Evolutionary conservation across 192 early-diverging fungal genomes (phyloP).

Genomic region (Coemansia sp.): DNA sequence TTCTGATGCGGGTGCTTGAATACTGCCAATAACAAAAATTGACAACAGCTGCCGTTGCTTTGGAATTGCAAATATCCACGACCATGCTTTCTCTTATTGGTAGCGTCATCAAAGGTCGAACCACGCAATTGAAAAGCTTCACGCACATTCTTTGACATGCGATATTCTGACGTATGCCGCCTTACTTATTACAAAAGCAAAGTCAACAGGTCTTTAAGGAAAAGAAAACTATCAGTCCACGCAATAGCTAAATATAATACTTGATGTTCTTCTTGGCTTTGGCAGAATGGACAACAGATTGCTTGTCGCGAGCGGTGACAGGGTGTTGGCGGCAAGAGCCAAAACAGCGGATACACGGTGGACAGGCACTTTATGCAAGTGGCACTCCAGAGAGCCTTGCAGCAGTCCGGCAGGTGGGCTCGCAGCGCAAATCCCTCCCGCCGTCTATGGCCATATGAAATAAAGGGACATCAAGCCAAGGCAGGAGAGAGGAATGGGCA

Average conservation of each 20-base stretch:
- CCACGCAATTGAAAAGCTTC: neutral
- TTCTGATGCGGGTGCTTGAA: neutral
- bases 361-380: slow-evolving; percentile 1
- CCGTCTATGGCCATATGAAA: neutral
- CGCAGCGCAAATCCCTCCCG: neutral
- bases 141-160: too few relatives aligned
- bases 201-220: too few relatives aligned
- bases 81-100: neutral
- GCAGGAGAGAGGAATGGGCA: neutral
- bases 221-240: too few relatives aligned
- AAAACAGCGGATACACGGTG: neutral
- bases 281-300: too few relatives aligned
- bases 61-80: neutral
- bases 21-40: neutral
- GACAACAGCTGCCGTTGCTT: neutral
- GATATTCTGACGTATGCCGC: too few relatives aligned
- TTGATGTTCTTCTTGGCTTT: too few relatives aligned
- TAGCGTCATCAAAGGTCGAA: neutral
- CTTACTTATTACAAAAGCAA: too few relatives aligned
- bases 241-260: too few relatives aligned
- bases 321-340: too few relatives aligned
- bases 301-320: too few relatives aligned
- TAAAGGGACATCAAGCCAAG: neutral
- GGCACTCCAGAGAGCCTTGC: neutral
- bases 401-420: neutral